Percentiles rank a stretch among this genome's conserved stretches.
phyloP scores from a whole-genome alignment of 257 asterid species.

The Solanum sparsipilum region DNA sequence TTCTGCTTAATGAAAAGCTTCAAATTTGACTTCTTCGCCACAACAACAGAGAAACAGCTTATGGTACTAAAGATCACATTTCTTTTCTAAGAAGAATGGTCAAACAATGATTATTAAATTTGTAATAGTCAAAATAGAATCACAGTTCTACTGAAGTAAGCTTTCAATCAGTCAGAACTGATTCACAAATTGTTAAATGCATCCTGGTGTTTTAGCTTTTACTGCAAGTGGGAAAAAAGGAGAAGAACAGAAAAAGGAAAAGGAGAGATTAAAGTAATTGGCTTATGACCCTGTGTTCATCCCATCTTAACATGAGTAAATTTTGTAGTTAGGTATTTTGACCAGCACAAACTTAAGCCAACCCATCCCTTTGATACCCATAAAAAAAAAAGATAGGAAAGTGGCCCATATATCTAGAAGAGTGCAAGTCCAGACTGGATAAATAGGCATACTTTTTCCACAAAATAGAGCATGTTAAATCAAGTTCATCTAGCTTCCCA shows the following conservation, averaged over 20 bases:
- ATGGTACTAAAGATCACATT: not conserved
- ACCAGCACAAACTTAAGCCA: not conserved
- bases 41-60: not conserved
- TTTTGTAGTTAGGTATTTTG: not conserved
- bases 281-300: not conserved
- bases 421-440: not conserved
- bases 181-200: not conserved
- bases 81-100: not conserved
- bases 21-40: not conserved
- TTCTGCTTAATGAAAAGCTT: not conserved
- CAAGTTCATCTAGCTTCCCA: not conserved
- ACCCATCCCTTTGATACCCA: not conserved
- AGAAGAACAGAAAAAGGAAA: not conserved
- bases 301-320: not conserved
- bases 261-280: not conserved
- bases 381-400: not conserved
- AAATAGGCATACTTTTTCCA: not conserved
- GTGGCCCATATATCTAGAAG: not conserved
- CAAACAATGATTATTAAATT: not conserved
- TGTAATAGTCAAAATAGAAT: not conserved
- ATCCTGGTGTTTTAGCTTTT: not conserved
- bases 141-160: not conserved
- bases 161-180: not conserved
- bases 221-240: not conserved
- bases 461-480: not conserved